Evolutionary conservation across 768 basidiomycete species (phyloP).

Genomic region (Hericium erinaceus): DNA sequence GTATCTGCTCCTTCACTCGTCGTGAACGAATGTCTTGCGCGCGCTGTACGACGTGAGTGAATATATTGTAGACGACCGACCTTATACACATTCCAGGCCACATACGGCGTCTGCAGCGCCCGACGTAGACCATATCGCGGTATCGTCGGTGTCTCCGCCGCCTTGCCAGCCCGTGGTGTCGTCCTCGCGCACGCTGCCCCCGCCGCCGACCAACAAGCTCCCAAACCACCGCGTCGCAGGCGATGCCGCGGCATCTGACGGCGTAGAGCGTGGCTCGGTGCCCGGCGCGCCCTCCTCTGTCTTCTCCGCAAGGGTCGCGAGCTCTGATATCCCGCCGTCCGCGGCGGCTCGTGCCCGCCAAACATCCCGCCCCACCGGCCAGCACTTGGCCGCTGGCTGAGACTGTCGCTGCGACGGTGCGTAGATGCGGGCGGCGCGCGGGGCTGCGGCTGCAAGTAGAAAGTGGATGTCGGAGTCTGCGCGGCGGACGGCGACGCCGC

Average conservation of each 20-base stretch:
- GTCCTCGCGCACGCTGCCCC: slow-evolving; percentile 12
- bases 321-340: too few relatives aligned
- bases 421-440: slow-evolving; percentile 71
- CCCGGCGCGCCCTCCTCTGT: slow-evolving; percentile 26
- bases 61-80: too few relatives aligned
- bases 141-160: too few relatives aligned
- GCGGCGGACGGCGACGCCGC: slow-evolving; percentile 24
- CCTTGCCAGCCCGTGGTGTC: background rate
- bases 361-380: slow-evolving; percentile 54
- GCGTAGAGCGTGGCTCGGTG: slow-evolving; percentile 7
- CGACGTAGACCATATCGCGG: too few relatives aligned
- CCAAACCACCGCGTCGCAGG: slow-evolving; percentile 16
- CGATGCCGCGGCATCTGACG: slow-evolving; percentile 6
- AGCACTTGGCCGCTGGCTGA: slow-evolving; percentile 60
- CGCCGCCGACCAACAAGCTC: slow-evolving; percentile 7
- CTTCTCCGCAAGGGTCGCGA: slow-evolving; percentile 40
- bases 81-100: too few relatives aligned
- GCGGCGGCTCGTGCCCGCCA: slow-evolving; percentile 22
- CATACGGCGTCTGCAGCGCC: too few relatives aligned
- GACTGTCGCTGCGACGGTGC: slow-evolving; percentile 75
- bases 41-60: too few relatives aligned
- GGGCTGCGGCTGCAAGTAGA: slow-evolving; percentile 48
- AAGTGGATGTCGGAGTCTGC: slow-evolving; percentile 53
- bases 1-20: too few relatives aligned
- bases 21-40: too few relatives aligned